Evolutionary conservation across 2,329 filamentous ascomycete genomes (phyloP).

Genomic region (Coniochaeta prunicola): DNA sequence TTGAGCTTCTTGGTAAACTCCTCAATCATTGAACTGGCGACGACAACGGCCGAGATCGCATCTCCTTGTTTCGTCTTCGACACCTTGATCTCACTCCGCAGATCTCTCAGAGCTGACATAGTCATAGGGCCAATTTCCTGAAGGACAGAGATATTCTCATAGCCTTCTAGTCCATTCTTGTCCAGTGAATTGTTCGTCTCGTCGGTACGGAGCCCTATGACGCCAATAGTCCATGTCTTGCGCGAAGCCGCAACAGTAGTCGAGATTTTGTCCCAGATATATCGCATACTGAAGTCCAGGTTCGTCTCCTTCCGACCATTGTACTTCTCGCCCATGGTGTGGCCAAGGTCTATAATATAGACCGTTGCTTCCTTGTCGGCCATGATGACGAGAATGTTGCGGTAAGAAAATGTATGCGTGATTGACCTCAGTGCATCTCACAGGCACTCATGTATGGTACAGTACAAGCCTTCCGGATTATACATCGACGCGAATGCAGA

Average conservation of each 20-base stretch:
- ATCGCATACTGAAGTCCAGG: conserved; percentile 83
- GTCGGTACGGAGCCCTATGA: conserved; percentile 78
- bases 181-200: conserved; percentile 63
- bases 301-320: conserved; percentile 69
- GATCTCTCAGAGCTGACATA: conserved; percentile 60
- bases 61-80: conserved; percentile 68
- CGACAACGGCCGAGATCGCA: conserved; percentile 76
- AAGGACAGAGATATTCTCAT: conserved; percentile 74
- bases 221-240: conserved; percentile 69
- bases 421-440: neutral
- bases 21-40: conserved; percentile 82
- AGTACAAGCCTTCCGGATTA: neutral
- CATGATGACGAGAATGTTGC: conserved; percentile 45
- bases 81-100: conserved; percentile 58
- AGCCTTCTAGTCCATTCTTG: conserved; percentile 60
- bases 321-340: conserved; percentile 70
- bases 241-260: conserved; percentile 60
- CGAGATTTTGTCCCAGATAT: conserved; percentile 90
- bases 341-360: conserved; percentile 83
- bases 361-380: conserved; percentile 88
- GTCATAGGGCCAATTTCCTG: conserved; percentile 55
- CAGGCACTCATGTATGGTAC: neutral
- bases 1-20: conserved; percentile 75
- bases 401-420: neutral
- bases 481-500: neutral